These are phyloP conservation scores for Rhizophora mangle DNA, from an alignment of 345 rosid genomes.

Conservation along the genomic window DNA sequence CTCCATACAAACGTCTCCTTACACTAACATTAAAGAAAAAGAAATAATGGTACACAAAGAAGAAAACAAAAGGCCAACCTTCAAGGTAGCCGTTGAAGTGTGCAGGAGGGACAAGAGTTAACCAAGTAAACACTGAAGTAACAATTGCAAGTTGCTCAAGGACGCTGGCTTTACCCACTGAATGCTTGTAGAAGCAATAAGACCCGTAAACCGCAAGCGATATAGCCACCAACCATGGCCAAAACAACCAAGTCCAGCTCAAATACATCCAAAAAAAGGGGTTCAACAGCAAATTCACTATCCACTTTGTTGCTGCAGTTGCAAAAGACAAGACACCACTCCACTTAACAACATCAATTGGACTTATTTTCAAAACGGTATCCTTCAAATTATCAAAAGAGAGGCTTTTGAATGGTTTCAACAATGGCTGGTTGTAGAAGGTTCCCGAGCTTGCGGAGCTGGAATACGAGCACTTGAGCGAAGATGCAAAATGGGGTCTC, in stretches of 20 bases:
- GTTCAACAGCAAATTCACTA: slow-evolving; percentile 39
- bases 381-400: slow-evolving; percentile 43
- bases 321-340: slow-evolving; percentile 49
- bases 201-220: slow-evolving; percentile 54
- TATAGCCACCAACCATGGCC: slow-evolving; percentile 85
- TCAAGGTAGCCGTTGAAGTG: slow-evolving; percentile 77
- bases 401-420: slow-evolving; percentile 39
- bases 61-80: slow-evolving; percentile 89
- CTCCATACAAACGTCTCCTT: slow-evolving; percentile 74
- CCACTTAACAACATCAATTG: slow-evolving; percentile 52
- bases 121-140: slow-evolving; percentile 69
- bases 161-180: slow-evolving; percentile 54
- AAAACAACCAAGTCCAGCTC: slow-evolving; percentile 90
- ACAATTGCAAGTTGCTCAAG: slow-evolving; percentile 78
- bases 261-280: slow-evolving; percentile 93
- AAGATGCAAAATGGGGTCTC: slow-evolving; percentile 29
- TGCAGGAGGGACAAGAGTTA: slow-evolving; percentile 84
- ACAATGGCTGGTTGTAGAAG: slow-evolving; percentile 28
- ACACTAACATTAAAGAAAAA: slow-evolving; percentile 81
- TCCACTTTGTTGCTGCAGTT: slow-evolving; percentile 58
- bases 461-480: slow-evolving; percentile 52
- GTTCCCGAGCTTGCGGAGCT: slow-evolving; percentile 37
- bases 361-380: slow-evolving; percentile 39
- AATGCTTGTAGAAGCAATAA: slow-evolving; percentile 58
- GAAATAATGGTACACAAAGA: slow-evolving; percentile 82